These are phyloP conservation scores for Pestalotiopsis sp. DNA, from an alignment of 2,329 filamentous ascomycete species.

Conservation along the genomic window DNA sequence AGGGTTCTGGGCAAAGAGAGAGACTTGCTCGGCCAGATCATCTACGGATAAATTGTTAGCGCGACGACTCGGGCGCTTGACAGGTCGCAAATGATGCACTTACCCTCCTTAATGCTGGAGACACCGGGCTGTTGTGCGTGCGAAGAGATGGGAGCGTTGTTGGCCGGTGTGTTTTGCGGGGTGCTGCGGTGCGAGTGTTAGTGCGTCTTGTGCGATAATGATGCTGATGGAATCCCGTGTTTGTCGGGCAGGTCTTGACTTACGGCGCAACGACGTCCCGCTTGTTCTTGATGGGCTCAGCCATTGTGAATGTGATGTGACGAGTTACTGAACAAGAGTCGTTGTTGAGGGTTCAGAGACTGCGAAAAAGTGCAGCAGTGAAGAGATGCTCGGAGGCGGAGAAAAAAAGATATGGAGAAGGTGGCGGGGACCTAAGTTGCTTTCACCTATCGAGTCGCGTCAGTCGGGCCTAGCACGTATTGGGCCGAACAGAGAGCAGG, in stretches of 20 bases:
- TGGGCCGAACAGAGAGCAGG: neutral
- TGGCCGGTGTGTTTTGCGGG: slow-evolving; percentile 95
- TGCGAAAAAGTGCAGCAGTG: slow-evolving; percentile 4
- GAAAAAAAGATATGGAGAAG: slow-evolving; percentile 20
- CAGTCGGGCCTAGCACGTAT: neutral
- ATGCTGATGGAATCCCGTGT: neutral
- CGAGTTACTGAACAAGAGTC: neutral
- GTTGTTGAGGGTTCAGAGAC: slow-evolving; percentile 9
- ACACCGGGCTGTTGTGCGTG: slow-evolving; percentile 95
- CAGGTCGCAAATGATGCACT: slow-evolving; percentile 32
- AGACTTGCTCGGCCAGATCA: slow-evolving; percentile 81
- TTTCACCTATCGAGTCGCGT: neutral
- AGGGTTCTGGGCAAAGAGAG: slow-evolving; percentile 94
- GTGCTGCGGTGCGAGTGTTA: slow-evolving; percentile 63
- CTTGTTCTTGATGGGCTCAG: slow-evolving; percentile 65
- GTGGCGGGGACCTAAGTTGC: neutral
- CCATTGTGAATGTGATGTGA: slow-evolving; percentile 45
- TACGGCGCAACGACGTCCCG: slow-evolving; percentile 60
- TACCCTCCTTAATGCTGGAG: slow-evolving; percentile 96
- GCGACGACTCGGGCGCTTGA: slow-evolving; percentile 16
- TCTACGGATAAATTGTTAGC: slow-evolving; percentile 54
- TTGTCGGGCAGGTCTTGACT: slow-evolving; percentile 31
- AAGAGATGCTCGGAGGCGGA: slow-evolving; percentile 17
- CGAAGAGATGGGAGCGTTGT: slow-evolving; percentile 94
- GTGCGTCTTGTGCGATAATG: neutral